Evolutionary conservation across 2,329 filamentous ascomycete genomes (phyloP).

Genomic region (Ophiostoma montium): DNA sequence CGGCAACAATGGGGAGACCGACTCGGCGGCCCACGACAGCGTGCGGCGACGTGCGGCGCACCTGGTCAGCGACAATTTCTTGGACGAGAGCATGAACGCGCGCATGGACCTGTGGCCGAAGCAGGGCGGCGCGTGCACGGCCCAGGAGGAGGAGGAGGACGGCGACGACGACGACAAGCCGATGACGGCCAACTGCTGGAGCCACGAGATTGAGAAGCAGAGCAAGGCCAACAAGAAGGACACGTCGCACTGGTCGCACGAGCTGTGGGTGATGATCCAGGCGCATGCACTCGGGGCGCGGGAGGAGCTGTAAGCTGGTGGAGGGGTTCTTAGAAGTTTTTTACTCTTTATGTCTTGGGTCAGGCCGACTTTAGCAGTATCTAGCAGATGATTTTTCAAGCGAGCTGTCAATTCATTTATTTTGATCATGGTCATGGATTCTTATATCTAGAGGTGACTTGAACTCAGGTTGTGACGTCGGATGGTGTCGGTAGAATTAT

Average conservation of each 20-base stretch:
- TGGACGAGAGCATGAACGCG: slow-evolving; percentile 52
- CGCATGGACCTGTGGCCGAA: slow-evolving; percentile 40
- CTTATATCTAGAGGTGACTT: too few species aligned
- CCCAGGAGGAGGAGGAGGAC: too few species aligned
- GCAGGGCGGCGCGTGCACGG: slow-evolving; percentile 13
- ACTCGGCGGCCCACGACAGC: slow-evolving; percentile 29
- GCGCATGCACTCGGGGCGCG: not conserved
- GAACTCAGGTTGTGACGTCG: too few species aligned
- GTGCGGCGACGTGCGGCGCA: slow-evolving; percentile 41
- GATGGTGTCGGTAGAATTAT: too few species aligned
- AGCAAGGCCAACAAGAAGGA: slow-evolving; percentile 22
- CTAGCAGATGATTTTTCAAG: too few species aligned
- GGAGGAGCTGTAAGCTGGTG: not conserved
- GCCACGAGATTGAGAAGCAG: slow-evolving; percentile 30
- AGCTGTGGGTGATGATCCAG: slow-evolving; percentile 10
- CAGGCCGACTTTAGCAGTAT: too few species aligned
- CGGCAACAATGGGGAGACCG: slow-evolving; percentile 28
- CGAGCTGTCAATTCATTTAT: too few species aligned
- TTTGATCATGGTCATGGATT: too few species aligned
- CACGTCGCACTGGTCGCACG: slow-evolving; percentile 18
- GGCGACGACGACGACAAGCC: not conserved
- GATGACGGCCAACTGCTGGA: slow-evolving; percentile 37
- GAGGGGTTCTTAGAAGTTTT: not conserved
- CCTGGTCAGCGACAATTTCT: slow-evolving; percentile 48
- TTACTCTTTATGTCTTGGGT: too few species aligned